Conservation (phyloP, 805 yeast genomes). For the Ogataea paraovalis region DNA sequence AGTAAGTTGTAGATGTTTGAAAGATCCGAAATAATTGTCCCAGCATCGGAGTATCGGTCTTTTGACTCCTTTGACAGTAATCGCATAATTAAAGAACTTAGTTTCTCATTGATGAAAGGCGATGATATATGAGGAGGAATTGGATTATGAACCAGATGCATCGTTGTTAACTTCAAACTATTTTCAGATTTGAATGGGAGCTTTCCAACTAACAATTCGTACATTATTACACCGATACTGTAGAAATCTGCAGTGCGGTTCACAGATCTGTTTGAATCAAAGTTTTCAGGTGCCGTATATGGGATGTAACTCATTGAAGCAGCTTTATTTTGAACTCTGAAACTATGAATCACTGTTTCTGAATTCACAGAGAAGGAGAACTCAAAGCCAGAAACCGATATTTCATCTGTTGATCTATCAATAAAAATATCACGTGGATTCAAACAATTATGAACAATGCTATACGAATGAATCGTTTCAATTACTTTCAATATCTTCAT, state of each 20-base stretch:
- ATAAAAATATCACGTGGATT: conserved; percentile 37
- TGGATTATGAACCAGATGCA: conserved; percentile 40
- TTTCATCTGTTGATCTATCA: conserved; percentile 29
- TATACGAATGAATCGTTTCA: conserved; percentile 34
- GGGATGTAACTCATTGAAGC: conserved; percentile 39
- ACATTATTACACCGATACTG: conserved; percentile 46
- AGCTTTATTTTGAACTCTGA: conserved; percentile 37
- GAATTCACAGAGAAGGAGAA: conserved; percentile 38
- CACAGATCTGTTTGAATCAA: conserved; percentile 37
- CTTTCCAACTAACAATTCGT: conserved; percentile 43
- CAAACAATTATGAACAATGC: conserved; percentile 46
- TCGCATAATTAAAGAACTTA: conserved; percentile 40
- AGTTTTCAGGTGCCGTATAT: conserved; percentile 48
- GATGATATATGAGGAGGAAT: conserved; percentile 35
- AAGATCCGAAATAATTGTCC: conserved; percentile 35
- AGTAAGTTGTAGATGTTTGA: conserved; percentile 22
- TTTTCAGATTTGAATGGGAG: conserved; percentile 41
- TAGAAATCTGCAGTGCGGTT: conserved; percentile 48
- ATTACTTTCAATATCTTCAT: conserved; percentile 25
- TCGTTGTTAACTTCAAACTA: conserved; percentile 35
- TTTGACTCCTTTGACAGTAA: conserved; percentile 38
- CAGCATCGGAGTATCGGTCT: conserved; percentile 36
- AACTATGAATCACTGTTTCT: conserved; percentile 41
- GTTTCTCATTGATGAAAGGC: conserved; percentile 27
- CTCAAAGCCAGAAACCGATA: conserved; percentile 46